Evolutionary conservation across 2,329 filamentous ascomycete species (phyloP), one percentile per base, ranked within the genome.

Genomic region (Xylogone sp.): DNA sequence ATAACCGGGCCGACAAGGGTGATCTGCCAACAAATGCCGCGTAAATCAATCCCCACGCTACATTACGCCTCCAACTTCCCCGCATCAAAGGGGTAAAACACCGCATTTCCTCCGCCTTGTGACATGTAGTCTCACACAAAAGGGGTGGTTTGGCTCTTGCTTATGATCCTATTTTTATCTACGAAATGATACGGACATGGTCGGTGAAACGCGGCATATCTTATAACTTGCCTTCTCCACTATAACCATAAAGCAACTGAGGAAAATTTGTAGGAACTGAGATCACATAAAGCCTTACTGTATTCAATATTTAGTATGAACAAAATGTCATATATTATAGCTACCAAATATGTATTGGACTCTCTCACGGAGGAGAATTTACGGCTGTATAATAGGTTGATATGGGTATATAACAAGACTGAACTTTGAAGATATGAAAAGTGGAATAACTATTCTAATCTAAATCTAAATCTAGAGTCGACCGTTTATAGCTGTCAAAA

Each of bases 401-500:
- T 39, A 16, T 16, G n/a, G 34, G 34, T 45, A 22, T 12, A 22
- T 5, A 45, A 4, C 5, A 21, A 45, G 16, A 18, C 16, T 21
- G 21, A 13, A 39, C 10, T 18, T 39, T 5, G 10, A 5, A 5
- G 34, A 7, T 13, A 18, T 18, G n/a, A 18, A 13, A 39, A 39
- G n/a, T 39, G n/a, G n/a, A 16, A 39, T 39, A 39, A 39, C 24
- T 39, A 13, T 39, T 39, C 34, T 39, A 39, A 27, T 39, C n/a
- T 39, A 39, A 39, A 27, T 39, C n/a, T 39, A 39, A 16, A 39
- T 16, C 34, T 39, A 39, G 10, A 39, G 34, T 39, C 34, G 10
- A 39, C 34, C 21, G 45, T 62, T 53, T 46, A 62, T 44, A 4
- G 62, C 70, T 2, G 61, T 62, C n/a, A 71, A 24, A 19, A 73